phyloP scores from a whole-genome alignment of 371 early-diverging fungal species.

The Rhizomucor miehei region DNA sequence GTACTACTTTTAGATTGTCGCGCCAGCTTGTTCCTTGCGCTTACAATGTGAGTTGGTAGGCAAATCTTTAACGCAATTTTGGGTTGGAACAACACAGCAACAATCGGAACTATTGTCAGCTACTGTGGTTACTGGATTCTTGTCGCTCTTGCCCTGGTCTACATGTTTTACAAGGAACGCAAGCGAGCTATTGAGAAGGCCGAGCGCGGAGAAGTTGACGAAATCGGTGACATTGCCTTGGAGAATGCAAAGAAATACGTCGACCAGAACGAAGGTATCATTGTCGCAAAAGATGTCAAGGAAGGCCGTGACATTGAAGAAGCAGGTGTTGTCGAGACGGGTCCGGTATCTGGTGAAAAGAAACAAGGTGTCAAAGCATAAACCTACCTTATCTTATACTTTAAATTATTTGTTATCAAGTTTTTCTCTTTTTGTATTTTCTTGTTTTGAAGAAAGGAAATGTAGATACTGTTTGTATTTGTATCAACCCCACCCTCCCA shows the following conservation, averaged over 20 bases:
- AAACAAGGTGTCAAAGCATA: neutral
- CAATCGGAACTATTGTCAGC: conserved; percentile 62
- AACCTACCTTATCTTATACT: too few relatives aligned
- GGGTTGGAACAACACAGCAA: conserved; percentile 78
- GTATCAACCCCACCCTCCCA: too few relatives aligned
- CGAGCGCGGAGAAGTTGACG: conserved; percentile 18
- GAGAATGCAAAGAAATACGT: conserved; percentile 27
- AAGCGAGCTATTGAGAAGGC: conserved; percentile 19
- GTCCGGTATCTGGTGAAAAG: too few relatives aligned
- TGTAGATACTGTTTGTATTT: too few relatives aligned
- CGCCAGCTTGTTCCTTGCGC: neutral
- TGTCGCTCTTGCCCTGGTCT: conserved; percentile 47
- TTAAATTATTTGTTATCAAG: too few relatives aligned
- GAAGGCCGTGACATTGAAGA: too few relatives aligned
- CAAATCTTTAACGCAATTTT: conserved; percentile 22
- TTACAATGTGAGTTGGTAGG: conserved; percentile 2
- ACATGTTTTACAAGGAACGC: conserved; percentile 40
- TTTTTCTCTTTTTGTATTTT: too few relatives aligned
- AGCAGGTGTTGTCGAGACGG: too few relatives aligned
- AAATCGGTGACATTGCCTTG: conserved; percentile 29
- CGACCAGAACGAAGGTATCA: conserved; percentile 19
- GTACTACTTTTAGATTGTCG: neutral
- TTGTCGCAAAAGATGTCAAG: conserved; percentile 11
- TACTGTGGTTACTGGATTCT: conserved; percentile 78
- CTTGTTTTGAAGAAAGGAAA: too few relatives aligned